Conservation (phyloP, 805 yeast genomes). For the Jamesozyma rosinii region DNA sequence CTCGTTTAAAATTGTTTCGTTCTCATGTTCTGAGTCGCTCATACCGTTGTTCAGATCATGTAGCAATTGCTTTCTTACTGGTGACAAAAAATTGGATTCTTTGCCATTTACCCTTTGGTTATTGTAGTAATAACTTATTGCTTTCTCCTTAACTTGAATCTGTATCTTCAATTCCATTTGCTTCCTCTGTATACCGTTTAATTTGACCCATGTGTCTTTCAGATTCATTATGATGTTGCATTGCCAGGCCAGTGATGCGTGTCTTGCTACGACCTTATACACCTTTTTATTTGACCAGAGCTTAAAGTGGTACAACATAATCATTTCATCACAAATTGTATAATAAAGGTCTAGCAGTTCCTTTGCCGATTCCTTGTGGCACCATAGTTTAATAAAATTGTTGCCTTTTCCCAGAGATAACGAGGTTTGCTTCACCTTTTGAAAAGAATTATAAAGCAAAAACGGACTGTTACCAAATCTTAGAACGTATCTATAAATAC, state of each 20-base stretch:
- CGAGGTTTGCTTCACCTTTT: slow-evolving; percentile 24
- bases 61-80: slow-evolving; percentile 4
- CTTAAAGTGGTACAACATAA: slow-evolving; percentile 39
- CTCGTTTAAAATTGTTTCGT: slow-evolving; percentile 16
- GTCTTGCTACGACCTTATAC: slow-evolving; percentile 37
- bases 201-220: slow-evolving; percentile 39
- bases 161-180: slow-evolving; percentile 26
- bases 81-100: neutral
- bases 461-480: slow-evolving; percentile 68
- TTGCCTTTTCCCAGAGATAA: slow-evolving; percentile 5
- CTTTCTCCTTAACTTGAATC: slow-evolving; percentile 44
- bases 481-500: slow-evolving; percentile 46
- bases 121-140: slow-evolving; percentile 10
- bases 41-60: slow-evolving; percentile 1
- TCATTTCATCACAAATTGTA: slow-evolving; percentile 54
- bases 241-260: slow-evolving; percentile 64
- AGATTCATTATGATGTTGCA: slow-evolving; percentile 53
- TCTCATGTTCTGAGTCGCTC: neutral
- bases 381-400: slow-evolving; percentile 23
- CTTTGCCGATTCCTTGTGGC: slow-evolving; percentile 40
- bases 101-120: neutral
- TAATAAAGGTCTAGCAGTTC: slow-evolving; percentile 52
- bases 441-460: slow-evolving; percentile 35
- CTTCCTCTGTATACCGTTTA: slow-evolving; percentile 14
- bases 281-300: slow-evolving; percentile 24